Base-by-base conservation (phyloP, 306 rosid genomes). In the Cercis canadensis region DNA sequence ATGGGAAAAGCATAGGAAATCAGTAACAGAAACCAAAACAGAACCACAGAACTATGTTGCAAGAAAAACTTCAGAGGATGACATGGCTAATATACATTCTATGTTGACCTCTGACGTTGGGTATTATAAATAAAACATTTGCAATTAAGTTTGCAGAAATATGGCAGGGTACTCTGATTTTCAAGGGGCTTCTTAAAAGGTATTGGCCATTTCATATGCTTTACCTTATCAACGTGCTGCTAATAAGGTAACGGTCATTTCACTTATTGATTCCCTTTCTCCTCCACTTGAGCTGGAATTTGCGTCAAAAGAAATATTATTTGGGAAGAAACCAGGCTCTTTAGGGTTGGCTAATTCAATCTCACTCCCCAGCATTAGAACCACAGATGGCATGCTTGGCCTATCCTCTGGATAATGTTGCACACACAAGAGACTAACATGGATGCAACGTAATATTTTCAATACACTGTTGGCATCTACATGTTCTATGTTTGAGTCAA, bases 391-490 rank as follows among this genome's bases (percentile, higher is more conserved):
- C 69, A 64, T 64, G 29, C n/a, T 46, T 8, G 69, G 69, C 44
- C 69, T 64, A 18, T 64, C 69, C 37, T 84, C 81, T 0, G 83
- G 81, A 11, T 69, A 58, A 5, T 77, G 78, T 37, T 84, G 88
- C 18, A 80, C 83, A n/a, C 88, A 80, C 19, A 84, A 62, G 18
- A 80, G 78, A 62, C 88, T 62, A 29, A 84, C 21, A 9, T 77
- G 83, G 66, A 84, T 57, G 67, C 81, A 81, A 1, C 79, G 78
- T 61, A 81, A 16, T 7, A 78, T 70, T 11, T 81, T 71, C 9
- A 74, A 61, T 2, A 10, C 33, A 5, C 34, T 24, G 51, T 19
- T 17, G 0, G 85, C 59, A 14, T 70, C 66, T 1, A 24, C 29
- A 24, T 24, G 29, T n/a, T 43, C 65, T 0, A 81, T 11, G 68